Evolutionary conservation across 257 asterid species (phyloP), one percentile per base, ranked within the genome.

Genomic region (Solanum etuberosum): DNA sequence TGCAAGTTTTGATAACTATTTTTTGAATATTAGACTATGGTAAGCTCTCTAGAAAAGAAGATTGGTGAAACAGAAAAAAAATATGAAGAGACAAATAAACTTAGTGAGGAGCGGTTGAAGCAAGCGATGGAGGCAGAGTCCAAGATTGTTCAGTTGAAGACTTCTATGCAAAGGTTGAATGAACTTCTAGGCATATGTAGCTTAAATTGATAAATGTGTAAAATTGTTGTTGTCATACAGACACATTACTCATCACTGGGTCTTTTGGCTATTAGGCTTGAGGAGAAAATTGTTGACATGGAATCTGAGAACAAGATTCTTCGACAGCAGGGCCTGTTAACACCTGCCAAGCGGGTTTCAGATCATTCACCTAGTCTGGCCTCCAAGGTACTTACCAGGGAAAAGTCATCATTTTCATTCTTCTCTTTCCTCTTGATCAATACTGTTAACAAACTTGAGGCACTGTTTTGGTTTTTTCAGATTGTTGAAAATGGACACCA

Each of bases 51-150:
- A 82, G 98, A 97, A 87, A 89, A 92, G 84, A 97, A 92, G 92
- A 95, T 97, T 88, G 97, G 90, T 86, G 99, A 97, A 88, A 96
- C 99, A 35, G 99, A 95, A 91, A 94, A 91, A 94, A 97, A 91
- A 85, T 96, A 89, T 87, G 98, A 95, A 92, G 99, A 97, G 91
- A 93, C 99, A 29, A 95, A 87, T 89, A 96, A 96, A 92, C 94
- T 97, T 74, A 93, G 98, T 90, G 98, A 96, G 93, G 98, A 93
- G 90, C 93, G 99, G 91, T 89, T 97, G 93, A 96, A 93, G 91
- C 99, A 95, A 90, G 95, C 98, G 68, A 59, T 89, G 93, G 99
- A 97, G 38, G 98, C 99, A 78, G 99, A 97, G 93, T 92, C 98
- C 34, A 92, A 92, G 88, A 89, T 97, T 68, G 95, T 97, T 90